Evolutionary conservation across 345 rosid species (phyloP).

Genomic region (Chamaenerion angustifolium): DNA sequence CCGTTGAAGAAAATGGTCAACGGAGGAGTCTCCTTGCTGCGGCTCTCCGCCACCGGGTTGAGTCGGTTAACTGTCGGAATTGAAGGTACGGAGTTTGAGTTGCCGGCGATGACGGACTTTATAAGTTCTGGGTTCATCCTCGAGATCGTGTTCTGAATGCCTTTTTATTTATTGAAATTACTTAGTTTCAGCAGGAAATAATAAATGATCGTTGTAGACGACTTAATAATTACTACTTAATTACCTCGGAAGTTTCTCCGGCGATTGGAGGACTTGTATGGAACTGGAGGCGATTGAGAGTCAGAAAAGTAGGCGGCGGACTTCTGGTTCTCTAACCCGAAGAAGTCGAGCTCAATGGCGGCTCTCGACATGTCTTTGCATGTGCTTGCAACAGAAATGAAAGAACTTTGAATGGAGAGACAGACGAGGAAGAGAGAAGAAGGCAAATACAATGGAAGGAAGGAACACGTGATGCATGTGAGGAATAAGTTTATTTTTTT

Average conservation of each 20-base stretch:
- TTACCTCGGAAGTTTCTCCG: constrained; percentile 65
- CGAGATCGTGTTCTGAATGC: constrained; percentile 67
- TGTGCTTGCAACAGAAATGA: constrained; percentile 4
- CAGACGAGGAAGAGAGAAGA: too few relatives aligned
- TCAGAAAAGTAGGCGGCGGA: constrained; percentile 8
- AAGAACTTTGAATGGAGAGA: neutral
- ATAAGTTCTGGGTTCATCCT: constrained; percentile 65
- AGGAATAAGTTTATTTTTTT: too few relatives aligned
- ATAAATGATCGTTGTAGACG: too few relatives aligned
- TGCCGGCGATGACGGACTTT: constrained; percentile 51
- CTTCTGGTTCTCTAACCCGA: constrained; percentile 37
- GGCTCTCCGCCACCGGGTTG: neutral
- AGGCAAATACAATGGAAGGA: too few relatives aligned
- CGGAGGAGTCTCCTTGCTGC: constrained; percentile 28
- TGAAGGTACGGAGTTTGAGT: constrained; percentile 38
- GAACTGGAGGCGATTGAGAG: constrained; percentile 4
- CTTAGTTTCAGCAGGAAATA: too few relatives aligned
- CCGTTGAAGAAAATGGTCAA: constrained; percentile 85
- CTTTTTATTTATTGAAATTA: too few relatives aligned
- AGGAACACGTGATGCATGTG: too few relatives aligned
- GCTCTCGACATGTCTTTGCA: constrained; percentile 29
- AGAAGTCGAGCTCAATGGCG: constrained; percentile 56
- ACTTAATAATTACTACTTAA: neutral
- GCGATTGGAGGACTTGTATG: constrained; percentile 25
- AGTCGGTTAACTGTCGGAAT: constrained; percentile 25